Base-by-base conservation (phyloP, 2,329 filamentous ascomycete genomes). In the Aureobasidium sp. region DNA sequence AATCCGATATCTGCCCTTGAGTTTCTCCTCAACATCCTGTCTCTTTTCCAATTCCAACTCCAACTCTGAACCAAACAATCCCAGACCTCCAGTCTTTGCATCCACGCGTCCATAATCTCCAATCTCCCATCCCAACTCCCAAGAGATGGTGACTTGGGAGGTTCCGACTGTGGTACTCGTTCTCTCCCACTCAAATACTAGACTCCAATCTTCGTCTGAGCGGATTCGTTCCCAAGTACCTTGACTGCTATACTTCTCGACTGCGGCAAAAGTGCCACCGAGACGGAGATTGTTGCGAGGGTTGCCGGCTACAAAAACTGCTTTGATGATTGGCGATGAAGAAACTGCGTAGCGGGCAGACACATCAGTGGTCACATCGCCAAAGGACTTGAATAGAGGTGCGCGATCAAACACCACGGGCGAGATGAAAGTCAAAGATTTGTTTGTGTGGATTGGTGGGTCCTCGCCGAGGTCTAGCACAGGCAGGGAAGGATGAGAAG, bases 211-310 rank as follows among this genome's bases (percentile, higher is more conserved):
- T 4, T 77, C 76, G 70, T 97, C 93, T 63, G 86, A 84, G 17
- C 85, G 80, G 2, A 94, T 82, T 44, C 77, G 79, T 8, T 73
- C 75, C 93, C 93, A 97, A 0, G 49, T 61, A 1, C 64, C 65
- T 15, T 70, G 76, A 67, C 75, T 61, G 71, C 69, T 42, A 52
- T 83, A 78, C 69, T 78, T 79, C 77, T 97, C 91, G 0, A 97
- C 82, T 0, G 88, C 84, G 0, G 87, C 87, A 73, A 85, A 97
- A 0, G 91, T 96, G 2, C 80, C 81, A 68, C 90, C 92, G 1
- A 90, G 83, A 1, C 85, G 83, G 33, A 97, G 82, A 66, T 96
- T 89, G 72, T 97, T 97, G 33, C 93, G 83, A 17, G 93, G 93
- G 69, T 96, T 96, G 0, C 92, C 92, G 17, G 87, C 93, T 2